Evolutionary conservation across 805 yeast genomes (phyloP).

Genomic region (Scheffersomyces amazonensis): DNA sequence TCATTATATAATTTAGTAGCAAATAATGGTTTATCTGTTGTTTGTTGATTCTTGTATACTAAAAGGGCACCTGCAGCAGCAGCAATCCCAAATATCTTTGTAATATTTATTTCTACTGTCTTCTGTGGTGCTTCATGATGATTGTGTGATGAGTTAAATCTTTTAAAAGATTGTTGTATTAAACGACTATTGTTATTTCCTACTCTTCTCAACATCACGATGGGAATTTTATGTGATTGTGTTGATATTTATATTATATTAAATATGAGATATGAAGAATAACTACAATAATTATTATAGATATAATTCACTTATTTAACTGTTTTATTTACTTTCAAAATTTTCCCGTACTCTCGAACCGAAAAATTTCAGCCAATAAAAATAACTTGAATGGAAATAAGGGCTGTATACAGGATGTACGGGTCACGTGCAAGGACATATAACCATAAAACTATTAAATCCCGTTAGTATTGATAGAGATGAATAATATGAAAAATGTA

Average conservation of each 20-base stretch:
- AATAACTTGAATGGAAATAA: not conserved
- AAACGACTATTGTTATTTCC: conserved; percentile 3
- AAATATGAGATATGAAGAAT: not conserved
- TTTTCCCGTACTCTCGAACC: not conserved
- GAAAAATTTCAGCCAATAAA: conserved; percentile 2
- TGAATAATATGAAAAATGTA: too few species aligned
- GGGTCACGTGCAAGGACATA: not conserved
- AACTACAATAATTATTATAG: too few species aligned
- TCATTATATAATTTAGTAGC: conserved; percentile 36
- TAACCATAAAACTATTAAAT: not conserved
- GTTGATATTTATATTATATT: not conserved
- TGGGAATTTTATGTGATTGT: not conserved
- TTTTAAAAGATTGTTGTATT: conserved; percentile 10
- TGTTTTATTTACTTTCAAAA: too few species aligned
- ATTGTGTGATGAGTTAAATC: conserved; percentile 17
- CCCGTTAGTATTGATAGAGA: too few species aligned
- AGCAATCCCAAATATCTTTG: conserved; percentile 41
- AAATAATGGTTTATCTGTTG: conserved; percentile 33
- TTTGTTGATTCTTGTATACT: conserved; percentile 29
- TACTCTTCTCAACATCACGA: conserved; percentile 10
- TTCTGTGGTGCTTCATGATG: conserved; percentile 19
- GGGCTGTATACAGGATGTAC: not conserved
- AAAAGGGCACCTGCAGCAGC: conserved; percentile 35
- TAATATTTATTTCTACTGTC: conserved; percentile 34
- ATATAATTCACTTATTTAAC: too few species aligned